Evolutionary conservation across 108 stramenopile genomes (phyloP), one percentile per base, ranked within the genome.

Genomic region (Tribonema minus): DNA sequence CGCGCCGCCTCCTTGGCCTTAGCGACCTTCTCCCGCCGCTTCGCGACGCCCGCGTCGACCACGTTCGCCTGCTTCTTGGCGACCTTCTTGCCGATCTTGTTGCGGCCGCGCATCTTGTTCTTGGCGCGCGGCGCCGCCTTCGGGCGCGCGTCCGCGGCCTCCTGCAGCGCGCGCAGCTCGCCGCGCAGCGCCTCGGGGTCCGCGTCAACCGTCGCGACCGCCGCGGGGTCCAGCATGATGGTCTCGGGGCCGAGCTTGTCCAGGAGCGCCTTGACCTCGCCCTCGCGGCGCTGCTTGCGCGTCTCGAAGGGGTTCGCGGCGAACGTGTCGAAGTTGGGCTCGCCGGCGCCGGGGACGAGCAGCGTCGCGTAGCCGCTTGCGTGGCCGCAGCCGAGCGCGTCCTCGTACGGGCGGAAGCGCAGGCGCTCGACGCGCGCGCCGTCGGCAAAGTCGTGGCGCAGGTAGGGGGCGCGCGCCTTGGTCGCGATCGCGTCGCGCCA

Each of bases 401-500:
- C 98, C 87, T 99, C 96, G 72, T 90, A 95, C 0, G 98, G 98
- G 29, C 98, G 89, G 83, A 96, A 99, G 28, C 92, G 86, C 3
- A 94, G 63, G 0, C 88, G 88, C 67, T 91, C 88, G 34, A 92
- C 72, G 23, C 89, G 86, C 4, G 86, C 71, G 2, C 89, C 88
- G 9, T 9, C 9, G 3, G 87, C 86, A 58, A 94, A 58, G 2
- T 72, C 54, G 82, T 98, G 97, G 40, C 83, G 83, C 92, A 98
- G 91, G 88, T 96, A 98, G 9, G 95, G 95, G 12, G 91, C 88
- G 67, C 78, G 81, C 15, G 84, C 82, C 84, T 93, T 94, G 31
- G 60, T 66, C 26, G 64, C 70, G 27, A 95, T 60, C 23, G 93
- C 92, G 20, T 94, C 92, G 33, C 83, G 75, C 94, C 95, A 99